These are phyloP conservation scores for Neophaeococcomyces mojaviensis DNA, from an alignment of 2,329 filamentous ascomycete genomes.

Conservation along the genomic window DNA sequence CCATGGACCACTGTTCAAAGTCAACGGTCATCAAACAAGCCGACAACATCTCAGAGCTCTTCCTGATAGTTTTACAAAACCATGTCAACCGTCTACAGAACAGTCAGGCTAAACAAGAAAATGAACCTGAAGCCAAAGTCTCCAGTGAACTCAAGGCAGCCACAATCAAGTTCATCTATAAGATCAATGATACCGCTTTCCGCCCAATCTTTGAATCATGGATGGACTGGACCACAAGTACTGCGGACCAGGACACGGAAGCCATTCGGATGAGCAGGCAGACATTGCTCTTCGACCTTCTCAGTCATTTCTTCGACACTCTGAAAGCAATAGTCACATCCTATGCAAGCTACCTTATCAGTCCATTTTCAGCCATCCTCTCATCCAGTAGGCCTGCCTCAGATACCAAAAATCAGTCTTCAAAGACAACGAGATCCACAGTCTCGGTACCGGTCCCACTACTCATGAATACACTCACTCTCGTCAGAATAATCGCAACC, in stretches of 20 bases:
- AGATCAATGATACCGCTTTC: conserved; percentile 91
- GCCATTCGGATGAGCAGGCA: conserved; percentile 55
- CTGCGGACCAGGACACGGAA: neutral
- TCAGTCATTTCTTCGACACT: conserved; percentile 15
- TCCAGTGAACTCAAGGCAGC: conserved; percentile 52
- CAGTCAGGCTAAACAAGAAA: conserved; percentile 39
- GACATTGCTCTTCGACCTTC: conserved; percentile 38
- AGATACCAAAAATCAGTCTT: no score
- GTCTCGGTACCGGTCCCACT: neutral
- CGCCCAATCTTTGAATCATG: conserved; percentile 80
- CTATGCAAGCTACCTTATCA: conserved; percentile 79
- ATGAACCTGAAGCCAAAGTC: conserved; percentile 50
- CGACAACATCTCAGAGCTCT: conserved; percentile 55
- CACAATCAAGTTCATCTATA: conserved; percentile 85
- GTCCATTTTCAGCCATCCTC: conserved; percentile 62
- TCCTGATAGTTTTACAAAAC: conserved; percentile 48
- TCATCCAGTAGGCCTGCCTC: conserved; percentile 23
- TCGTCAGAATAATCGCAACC: conserved; percentile 10
- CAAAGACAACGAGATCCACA: conserved; percentile 29
- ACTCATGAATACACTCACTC: conserved; percentile 18
- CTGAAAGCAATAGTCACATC: conserved; percentile 75
- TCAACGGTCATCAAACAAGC: conserved; percentile 69
- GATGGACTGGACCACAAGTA: conserved; percentile 67
- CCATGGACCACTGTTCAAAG: conserved; percentile 64
- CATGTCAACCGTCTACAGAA: conserved; percentile 28